Evolutionary conservation across 495 filamentous ascomycete species (phyloP).

Genomic region (Annulohypoxylon bovei): DNA sequence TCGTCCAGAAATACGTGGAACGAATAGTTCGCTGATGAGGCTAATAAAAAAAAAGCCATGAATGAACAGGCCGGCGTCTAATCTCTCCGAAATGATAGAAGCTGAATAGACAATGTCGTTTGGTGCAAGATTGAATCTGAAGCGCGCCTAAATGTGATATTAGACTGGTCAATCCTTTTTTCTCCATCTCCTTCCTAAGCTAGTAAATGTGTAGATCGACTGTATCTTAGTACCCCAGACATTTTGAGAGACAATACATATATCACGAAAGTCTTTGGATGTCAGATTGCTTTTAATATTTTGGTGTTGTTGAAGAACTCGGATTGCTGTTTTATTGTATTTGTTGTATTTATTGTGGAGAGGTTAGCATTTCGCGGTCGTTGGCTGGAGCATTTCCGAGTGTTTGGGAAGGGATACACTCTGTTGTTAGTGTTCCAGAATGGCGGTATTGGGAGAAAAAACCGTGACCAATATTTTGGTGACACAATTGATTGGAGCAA

Average conservation of each 20-base stretch:
- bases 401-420: slow-evolving; percentile 31
- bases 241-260: not conserved
- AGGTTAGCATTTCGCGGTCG: slow-evolving; percentile 8
- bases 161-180: slow-evolving; percentile 17
- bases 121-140: slow-evolving; percentile 26
- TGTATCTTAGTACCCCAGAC: not conserved
- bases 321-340: not conserved
- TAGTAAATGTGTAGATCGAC: not conserved
- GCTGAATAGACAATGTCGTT: slow-evolving; percentile 14
- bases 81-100: slow-evolving; percentile 18
- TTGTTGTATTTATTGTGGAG: not conserved
- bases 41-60: slow-evolving; percentile 15
- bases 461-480: slow-evolving; percentile 26
- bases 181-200: slow-evolving; percentile 6
- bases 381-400: slow-evolving; percentile 25
- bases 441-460: slow-evolving; percentile 23
- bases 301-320: not conserved
- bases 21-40: slow-evolving; percentile 6
- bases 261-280: not conserved
- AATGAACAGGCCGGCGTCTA: slow-evolving; percentile 12
- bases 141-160: slow-evolving; percentile 19
- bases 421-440: slow-evolving; percentile 33
- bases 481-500: slow-evolving; percentile 37
- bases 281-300: not conserved
- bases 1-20: not conserved